Percentiles rank a stretch among this genome's conserved stretches.
These are phyloP conservation scores for Coffea humblotiana DNA, from an alignment of 305 asterid genomes.

Conservation along the genomic window DNA sequence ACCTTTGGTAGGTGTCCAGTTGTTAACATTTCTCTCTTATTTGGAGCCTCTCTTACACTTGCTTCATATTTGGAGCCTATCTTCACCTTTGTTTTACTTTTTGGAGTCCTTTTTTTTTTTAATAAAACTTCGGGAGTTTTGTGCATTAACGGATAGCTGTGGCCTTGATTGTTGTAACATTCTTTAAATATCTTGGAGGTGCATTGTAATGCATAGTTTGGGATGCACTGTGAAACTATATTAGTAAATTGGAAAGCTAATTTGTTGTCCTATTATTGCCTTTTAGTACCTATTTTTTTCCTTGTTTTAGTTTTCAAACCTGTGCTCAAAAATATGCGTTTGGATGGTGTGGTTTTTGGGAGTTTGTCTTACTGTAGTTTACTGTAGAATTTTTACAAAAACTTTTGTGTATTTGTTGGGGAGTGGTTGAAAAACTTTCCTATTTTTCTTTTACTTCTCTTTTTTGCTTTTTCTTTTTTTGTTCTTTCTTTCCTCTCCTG, in stretches of 20 bases:
- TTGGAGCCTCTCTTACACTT: background rate
- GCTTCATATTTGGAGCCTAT: background rate
- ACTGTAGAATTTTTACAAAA: too few species aligned
- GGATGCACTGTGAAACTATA: background rate
- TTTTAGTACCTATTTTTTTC: background rate
- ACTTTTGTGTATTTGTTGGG: too few species aligned
- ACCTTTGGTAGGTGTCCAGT: conserved; percentile 38
- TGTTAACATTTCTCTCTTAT: background rate
- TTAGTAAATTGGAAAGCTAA: background rate
- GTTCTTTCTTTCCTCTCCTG: too few species aligned
- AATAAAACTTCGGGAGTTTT: background rate
- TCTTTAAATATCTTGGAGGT: background rate
- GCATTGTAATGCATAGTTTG: background rate
- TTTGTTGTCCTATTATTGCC: background rate
- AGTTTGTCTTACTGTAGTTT: too few species aligned
- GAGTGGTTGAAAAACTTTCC: too few species aligned
- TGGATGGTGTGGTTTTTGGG: too few species aligned
- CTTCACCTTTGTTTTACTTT: background rate
- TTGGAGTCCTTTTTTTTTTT: background rate
- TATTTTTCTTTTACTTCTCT: too few species aligned
- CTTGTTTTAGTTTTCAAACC: background rate
- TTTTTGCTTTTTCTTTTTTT: too few species aligned
- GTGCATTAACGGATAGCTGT: background rate
- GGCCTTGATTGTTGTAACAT: background rate
- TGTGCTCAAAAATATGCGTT: background rate